Evolutionary conservation across 2,329 filamentous ascomycete species (phyloP).

Genomic region (Pyrenophora teres): DNA sequence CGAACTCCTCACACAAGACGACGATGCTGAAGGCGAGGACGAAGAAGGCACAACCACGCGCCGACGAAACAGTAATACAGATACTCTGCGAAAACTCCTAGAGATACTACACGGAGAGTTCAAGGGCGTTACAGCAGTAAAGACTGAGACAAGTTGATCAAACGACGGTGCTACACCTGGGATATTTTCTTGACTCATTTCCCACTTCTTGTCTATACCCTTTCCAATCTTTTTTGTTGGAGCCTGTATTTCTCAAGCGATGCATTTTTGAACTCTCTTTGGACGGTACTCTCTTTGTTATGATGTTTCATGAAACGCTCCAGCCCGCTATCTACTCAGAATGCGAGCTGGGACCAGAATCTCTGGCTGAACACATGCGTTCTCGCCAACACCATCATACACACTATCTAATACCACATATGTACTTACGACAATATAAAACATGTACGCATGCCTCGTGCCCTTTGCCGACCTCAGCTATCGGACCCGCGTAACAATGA

Average conservation of each 20-base stretch:
- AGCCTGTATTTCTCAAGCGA: constrained; percentile 17
- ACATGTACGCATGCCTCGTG: no score
- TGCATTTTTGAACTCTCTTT: constrained; percentile 16
- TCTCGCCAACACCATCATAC: not conserved
- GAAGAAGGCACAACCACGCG: constrained; percentile 26
- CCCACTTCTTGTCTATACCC: constrained; percentile 20
- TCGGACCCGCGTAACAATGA: not conserved
- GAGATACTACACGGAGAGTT: constrained; percentile 48
- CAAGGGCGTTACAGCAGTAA: constrained; percentile 30
- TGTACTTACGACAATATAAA: no score
- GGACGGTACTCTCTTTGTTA: not conserved
- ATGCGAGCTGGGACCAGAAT: not conserved
- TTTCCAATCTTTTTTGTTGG: constrained; percentile 11
- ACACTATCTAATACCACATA: not conserved
- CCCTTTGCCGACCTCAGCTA: no score
- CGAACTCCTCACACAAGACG: constrained; percentile 44
- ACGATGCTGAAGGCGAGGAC: constrained; percentile 39
- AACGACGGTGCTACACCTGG: not conserved
- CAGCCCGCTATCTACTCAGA: not conserved
- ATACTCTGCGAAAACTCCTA: constrained; percentile 46
- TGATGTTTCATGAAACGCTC: not conserved
- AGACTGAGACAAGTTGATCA: constrained; percentile 21
- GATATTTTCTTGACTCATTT: not conserved
- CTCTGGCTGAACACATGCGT: not conserved
- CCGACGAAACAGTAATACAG: constrained; percentile 37